These are phyloP conservation scores for Ascochyta rabiei DNA, from an alignment of 2,329 filamentous ascomycete genomes.

Conservation along the genomic window DNA sequence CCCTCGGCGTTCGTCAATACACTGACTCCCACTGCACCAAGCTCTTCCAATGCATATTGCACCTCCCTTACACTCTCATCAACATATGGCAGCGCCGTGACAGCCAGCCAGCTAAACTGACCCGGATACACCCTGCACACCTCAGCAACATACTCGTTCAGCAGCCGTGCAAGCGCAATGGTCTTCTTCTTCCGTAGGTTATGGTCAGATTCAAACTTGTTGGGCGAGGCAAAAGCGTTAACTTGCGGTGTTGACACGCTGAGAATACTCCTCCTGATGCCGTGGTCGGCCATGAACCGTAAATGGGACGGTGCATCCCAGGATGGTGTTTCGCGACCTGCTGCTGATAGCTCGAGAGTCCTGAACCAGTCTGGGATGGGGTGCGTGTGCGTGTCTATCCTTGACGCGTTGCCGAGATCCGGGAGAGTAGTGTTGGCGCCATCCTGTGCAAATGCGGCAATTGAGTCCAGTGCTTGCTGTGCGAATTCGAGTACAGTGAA, in stretches of 20 bases:
- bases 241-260: conserved; percentile 45
- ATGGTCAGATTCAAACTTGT: conserved; percentile 10
- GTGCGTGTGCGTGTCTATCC: conserved; percentile 47
- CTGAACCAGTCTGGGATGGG: conserved; percentile 46
- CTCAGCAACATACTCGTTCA: conserved; percentile 42
- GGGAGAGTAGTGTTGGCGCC: conserved; percentile 5
- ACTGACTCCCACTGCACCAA: conserved; percentile 40
- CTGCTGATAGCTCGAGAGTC: conserved; percentile 39
- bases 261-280: conserved; percentile 39
- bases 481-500: conserved; percentile 40
- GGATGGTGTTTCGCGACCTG: conserved; percentile 40
- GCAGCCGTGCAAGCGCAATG: conserved; percentile 40
- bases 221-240: conserved; percentile 34
- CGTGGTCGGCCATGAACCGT: conserved; percentile 38
- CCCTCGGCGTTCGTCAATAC: conserved; percentile 46
- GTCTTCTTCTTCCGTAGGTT: conserved; percentile 30
- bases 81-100: conserved; percentile 40
- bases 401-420: conserved; percentile 25
- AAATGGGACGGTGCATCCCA: conserved; percentile 41
- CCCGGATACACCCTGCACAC: conserved; percentile 33
- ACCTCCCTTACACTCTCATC: conserved; percentile 38
- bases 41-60: conserved; percentile 35
- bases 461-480: conserved; percentile 35
- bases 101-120: conserved; percentile 37
- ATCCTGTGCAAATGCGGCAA: conserved; percentile 28